These are phyloP conservation scores for Phialophora tarda DNA, from an alignment of 2,329 filamentous ascomycete species.

Conservation along the genomic window DNA sequence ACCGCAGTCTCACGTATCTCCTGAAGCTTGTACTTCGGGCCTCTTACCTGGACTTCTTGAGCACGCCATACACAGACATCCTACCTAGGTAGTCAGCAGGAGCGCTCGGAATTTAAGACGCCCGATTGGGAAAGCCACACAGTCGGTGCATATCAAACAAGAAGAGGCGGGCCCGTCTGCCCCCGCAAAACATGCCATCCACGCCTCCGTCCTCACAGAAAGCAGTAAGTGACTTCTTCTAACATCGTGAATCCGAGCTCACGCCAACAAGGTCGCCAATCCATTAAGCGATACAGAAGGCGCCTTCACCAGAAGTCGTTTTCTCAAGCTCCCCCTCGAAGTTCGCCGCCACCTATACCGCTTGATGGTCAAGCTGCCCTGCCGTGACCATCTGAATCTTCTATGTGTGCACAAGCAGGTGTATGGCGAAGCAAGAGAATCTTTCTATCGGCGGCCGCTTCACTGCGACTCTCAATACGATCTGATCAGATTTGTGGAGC, in stretches of 20 bases:
- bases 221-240: neutral
- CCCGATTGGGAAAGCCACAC: neutral
- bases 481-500: conserved; percentile 23
- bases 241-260: neutral
- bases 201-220: neutral
- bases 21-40: neutral
- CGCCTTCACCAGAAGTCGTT: neutral
- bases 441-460: conserved; percentile 29
- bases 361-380: conserved; percentile 20
- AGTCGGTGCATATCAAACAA: neutral
- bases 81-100: neutral
- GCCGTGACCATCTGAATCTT: conserved; percentile 25
- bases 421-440: conserved; percentile 28
- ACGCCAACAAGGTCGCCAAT: neutral
- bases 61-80: neutral
- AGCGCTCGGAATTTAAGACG: neutral
- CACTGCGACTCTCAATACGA: conserved; percentile 25
- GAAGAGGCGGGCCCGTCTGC: neutral
- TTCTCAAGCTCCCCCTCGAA: conserved; percentile 31
- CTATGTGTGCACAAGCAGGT: conserved; percentile 29
- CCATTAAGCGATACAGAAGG: neutral
- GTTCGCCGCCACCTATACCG: conserved; percentile 29
- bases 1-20: neutral
- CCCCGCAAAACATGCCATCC: neutral
- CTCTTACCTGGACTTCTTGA: neutral